Base-by-base conservation (phyloP, 2,329 filamentous ascomycete species). In the Dothistroma pini region DNA sequence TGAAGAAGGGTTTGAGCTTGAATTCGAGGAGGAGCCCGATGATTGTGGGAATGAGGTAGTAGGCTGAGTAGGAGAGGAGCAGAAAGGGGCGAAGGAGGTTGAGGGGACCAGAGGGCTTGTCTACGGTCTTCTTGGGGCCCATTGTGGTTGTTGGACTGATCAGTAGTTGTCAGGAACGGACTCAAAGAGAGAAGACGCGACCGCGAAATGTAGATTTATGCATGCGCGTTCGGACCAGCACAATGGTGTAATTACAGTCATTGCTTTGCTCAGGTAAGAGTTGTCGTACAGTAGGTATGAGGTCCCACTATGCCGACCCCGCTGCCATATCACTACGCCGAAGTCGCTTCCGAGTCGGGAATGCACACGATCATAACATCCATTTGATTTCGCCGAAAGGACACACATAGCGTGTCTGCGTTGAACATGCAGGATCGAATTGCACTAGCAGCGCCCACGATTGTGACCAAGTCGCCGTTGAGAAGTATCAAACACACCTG, bases 21-120 rank as follows among this genome's bases (percentile, higher is more conserved):
- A 65, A 57, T 38, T 31, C 57, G 12, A 63, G 53, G 50, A 74
- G 14, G 35, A 86, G 76, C 12, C 71, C 63, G 38, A 75, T 35
- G 54, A 87, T 70, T 0, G 86, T 85, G 25, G 67, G 59, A 0
- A 84, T 83, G 16, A 88, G 75, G 72, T 80, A 83, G 61, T 72
- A 74, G 29, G 79, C 69, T 0, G 83, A 79, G 19, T 78, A 64
- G 56, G 66, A 64, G 68, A 89, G 77, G 70, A 89, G 85, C 3
- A 79, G 54, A 7, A 75, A 57, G 1, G 74, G 74, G 1, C 69
- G 62, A 35, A 75, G 68, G 22, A 75, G 69, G 51, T 69, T 73
- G 22, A 72, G 41, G 2, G 71, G 71, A 1, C 69, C 69, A 16
- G 63, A 56, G 9, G 44, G 58, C 48, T 54, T 41, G 32, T 54